phyloP scores from a whole-genome alignment of 345 rosid genomes.

The Dovyalis caffra region DNA sequence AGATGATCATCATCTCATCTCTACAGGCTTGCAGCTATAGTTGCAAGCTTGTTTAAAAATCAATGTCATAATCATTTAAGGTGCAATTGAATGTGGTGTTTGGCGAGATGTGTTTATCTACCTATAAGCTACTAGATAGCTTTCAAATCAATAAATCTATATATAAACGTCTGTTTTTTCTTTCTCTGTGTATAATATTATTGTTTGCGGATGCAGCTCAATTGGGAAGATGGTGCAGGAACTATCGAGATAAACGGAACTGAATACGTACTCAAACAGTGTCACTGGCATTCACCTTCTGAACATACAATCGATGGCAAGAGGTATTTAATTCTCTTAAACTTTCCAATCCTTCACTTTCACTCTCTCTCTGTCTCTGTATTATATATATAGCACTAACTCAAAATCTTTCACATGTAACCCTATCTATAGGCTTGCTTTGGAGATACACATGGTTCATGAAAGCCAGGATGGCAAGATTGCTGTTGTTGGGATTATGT shows the following conservation, averaged over 20 bases:
- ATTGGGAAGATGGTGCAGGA: slow-evolving; percentile 54
- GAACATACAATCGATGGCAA: slow-evolving; percentile 55
- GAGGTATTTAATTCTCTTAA: slow-evolving; percentile 20
- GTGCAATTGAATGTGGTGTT: neutral
- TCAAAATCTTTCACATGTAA: neutral
- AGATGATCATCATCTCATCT: no score
- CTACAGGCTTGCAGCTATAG: neutral
- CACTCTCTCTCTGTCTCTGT: neutral
- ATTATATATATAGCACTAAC: neutral
- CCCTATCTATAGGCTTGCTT: slow-evolving; percentile 38
- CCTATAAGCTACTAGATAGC: neutral
- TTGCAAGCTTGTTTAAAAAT: neutral
- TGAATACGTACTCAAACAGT: slow-evolving; percentile 38
- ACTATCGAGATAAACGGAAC: slow-evolving; percentile 41
- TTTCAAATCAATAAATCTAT: no score
- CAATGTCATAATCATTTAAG: neutral
- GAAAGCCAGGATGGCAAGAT: slow-evolving; percentile 48
- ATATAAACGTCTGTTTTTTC: no score
- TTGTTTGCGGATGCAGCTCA: slow-evolving; percentile 39
- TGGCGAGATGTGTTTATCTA: neutral
- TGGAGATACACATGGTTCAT: slow-evolving; percentile 83
- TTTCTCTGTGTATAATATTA: neutral
- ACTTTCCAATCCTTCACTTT: neutral
- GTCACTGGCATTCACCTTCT: slow-evolving; percentile 69
- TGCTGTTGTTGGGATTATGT: slow-evolving; percentile 72